Conservation (phyloP, 495 filamentous ascomycete genomes). For the Penicillium alfredii region DNA sequence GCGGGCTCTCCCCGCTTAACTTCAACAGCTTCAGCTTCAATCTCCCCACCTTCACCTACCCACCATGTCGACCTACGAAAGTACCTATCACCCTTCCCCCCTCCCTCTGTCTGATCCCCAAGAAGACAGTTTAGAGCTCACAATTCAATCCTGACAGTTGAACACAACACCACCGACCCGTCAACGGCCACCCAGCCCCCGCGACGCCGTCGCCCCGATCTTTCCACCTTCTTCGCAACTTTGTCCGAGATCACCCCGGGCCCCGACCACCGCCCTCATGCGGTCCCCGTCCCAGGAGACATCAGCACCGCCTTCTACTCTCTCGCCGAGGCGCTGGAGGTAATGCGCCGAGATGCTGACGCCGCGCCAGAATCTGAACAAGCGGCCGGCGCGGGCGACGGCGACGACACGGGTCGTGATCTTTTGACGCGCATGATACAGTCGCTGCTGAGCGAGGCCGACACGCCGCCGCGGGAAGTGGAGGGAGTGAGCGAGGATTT, state of each 20-base stretch:
- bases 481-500: conserved; percentile 75
- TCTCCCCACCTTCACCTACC: conserved; percentile 3
- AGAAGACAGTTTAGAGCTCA: not conserved
- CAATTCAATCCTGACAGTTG: conserved; percentile 49
- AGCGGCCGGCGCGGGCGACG: conserved; percentile 2
- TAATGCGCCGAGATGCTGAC: conserved; percentile 36
- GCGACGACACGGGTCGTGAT: conserved; percentile 26
- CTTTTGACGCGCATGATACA: conserved; percentile 58
- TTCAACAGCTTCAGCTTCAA: conserved; percentile 3
- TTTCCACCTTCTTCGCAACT: conserved; percentile 80
- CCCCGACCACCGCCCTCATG: conserved; percentile 46
- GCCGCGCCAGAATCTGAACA: conserved; percentile 16
- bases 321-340: conserved; percentile 53
- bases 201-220: conserved; percentile 64
- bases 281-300: conserved; percentile 67
- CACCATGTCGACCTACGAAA: conserved; percentile 54
- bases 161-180: conserved; percentile 63
- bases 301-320: conserved; percentile 56
- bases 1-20: conserved; percentile 13
- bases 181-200: conserved; percentile 23
- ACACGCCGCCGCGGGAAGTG: conserved; percentile 59
- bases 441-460: conserved; percentile 55
- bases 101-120: not conserved
- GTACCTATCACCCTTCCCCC: conserved; percentile 26
- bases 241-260: conserved; percentile 58